Evolutionary conservation across 108 stramenopile genomes (phyloP).

Genomic region (Cyclostephanos tholiformis): DNA sequence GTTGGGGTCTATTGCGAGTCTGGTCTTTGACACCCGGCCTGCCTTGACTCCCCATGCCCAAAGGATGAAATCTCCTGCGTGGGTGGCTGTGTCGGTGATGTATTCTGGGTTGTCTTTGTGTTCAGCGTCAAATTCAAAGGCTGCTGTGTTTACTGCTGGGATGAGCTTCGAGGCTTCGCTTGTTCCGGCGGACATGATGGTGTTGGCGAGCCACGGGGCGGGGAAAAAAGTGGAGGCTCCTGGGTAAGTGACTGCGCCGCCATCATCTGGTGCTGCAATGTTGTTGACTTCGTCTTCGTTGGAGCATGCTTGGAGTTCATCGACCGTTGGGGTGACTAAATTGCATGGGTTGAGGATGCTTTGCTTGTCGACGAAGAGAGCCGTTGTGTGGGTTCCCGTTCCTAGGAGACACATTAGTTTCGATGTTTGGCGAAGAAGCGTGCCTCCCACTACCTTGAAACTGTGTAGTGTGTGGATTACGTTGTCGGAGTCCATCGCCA

Average conservation of each 20-base stretch:
- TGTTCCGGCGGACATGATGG: not conserved
- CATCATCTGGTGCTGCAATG: not conserved
- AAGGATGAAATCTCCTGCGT: not conserved
- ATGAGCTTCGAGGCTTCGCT: not conserved
- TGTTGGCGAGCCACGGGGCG: not conserved
- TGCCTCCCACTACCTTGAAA: not conserved
- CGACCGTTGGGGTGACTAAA: not conserved
- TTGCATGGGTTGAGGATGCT: not conserved
- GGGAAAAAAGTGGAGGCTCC: not conserved
- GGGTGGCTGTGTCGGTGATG: not conserved
- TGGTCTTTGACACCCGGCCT: not conserved
- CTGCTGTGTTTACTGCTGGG: not conserved
- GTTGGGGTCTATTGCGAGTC: not conserved
- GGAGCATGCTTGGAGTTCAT: not conserved
- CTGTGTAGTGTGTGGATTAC: not conserved
- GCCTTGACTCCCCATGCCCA: conserved; percentile 7
- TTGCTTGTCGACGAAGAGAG: not conserved
- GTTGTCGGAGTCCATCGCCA: not conserved
- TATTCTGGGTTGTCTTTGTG: not conserved
- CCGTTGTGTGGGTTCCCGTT: not conserved
- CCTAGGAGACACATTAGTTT: not conserved
- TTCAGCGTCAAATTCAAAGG: too few species aligned
- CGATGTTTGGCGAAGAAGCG: not conserved
- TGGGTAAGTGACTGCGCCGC: not conserved
- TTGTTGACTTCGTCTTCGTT: not conserved